Conservation (phyloP, 768 basidiomycete genomes). For the Flagelloscypha sp. region DNA sequence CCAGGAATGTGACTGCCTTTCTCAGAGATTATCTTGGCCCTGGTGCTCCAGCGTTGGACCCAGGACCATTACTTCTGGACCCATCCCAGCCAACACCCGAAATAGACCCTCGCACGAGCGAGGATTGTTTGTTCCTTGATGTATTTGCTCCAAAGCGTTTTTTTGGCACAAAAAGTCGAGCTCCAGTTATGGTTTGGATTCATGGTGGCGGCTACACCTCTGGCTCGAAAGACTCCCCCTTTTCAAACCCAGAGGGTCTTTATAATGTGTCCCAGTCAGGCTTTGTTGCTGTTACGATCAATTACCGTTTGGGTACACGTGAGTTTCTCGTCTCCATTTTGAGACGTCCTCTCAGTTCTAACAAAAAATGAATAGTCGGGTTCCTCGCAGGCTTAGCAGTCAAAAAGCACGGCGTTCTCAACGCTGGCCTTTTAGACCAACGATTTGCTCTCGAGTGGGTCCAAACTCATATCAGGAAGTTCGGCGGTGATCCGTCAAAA, state of each 20-base stretch:
- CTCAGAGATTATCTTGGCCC: too few relatives aligned
- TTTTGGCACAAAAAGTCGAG: too few relatives aligned
- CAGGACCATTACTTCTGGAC: too few relatives aligned
- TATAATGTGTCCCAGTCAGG: constrained; percentile 36
- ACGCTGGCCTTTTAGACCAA: constrained; percentile 34
- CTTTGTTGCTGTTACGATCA: constrained; percentile 21
- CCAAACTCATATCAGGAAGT: constrained; percentile 25
- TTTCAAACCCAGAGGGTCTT: constrained; percentile 26
- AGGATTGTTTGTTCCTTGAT: constrained; percentile 42
- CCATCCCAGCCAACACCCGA: too few relatives aligned
- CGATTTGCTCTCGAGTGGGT: constrained; percentile 33
- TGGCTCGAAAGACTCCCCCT: constrained; percentile 31
- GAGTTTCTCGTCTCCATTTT: constrained; percentile 19
- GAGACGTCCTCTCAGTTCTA: too few relatives aligned
- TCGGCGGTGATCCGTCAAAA: constrained; percentile 25
- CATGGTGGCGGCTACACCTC: constrained; percentile 40
- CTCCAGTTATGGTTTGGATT: constrained; percentile 45
- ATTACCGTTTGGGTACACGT: constrained; percentile 12
- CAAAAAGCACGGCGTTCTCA: constrained; percentile 29
- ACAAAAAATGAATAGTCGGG: too few relatives aligned
- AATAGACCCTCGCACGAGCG: too few relatives aligned
- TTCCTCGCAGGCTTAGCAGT: constrained; percentile 24
- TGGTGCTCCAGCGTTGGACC: too few relatives aligned
- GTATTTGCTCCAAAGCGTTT: constrained; percentile 38
- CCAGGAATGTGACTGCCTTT: too few relatives aligned